Evolutionary conservation across 805 yeast genomes (phyloP).

Genomic region (Pichia nanzhaoensis): DNA sequence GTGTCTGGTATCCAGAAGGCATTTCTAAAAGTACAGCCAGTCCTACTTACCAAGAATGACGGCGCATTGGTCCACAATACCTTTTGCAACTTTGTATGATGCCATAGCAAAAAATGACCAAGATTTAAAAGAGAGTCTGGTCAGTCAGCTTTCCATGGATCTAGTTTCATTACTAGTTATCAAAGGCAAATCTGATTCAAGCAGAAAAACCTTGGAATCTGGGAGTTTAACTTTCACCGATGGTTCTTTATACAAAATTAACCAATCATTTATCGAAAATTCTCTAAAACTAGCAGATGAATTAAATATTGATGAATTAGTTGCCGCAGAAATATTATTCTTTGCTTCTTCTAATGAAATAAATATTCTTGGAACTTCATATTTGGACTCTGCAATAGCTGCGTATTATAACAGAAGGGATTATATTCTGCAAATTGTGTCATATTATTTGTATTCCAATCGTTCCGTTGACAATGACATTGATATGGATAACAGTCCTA

Average conservation of each 20-base stretch:
- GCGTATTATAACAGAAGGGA: constrained; percentile 64
- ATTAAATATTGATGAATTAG: constrained; percentile 68
- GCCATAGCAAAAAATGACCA: constrained; percentile 33
- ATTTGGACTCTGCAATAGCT: constrained; percentile 58
- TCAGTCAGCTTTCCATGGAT: constrained; percentile 36
- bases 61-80: constrained; percentile 34
- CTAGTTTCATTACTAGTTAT: constrained; percentile 34
- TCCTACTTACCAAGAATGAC: background rate
- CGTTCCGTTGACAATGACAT: background rate
- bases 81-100: constrained; percentile 40
- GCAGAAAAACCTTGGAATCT: constrained; percentile 42
- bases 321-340: constrained; percentile 63
- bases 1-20: too few relatives aligned
- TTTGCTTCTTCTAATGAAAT: constrained; percentile 34
- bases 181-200: constrained; percentile 38
- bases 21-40: too few relatives aligned
- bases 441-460: constrained; percentile 32
- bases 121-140: constrained; percentile 14
- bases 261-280: constrained; percentile 55
- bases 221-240: constrained; percentile 44
- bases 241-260: constrained; percentile 55
- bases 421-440: constrained; percentile 62
- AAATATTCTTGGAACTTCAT: constrained; percentile 38
- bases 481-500: background rate
- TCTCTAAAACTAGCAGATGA: constrained; percentile 56